These are phyloP conservation scores for Eucalyptus melliodora DNA, from an alignment of 345 rosid genomes.

Conservation along the genomic window DNA sequence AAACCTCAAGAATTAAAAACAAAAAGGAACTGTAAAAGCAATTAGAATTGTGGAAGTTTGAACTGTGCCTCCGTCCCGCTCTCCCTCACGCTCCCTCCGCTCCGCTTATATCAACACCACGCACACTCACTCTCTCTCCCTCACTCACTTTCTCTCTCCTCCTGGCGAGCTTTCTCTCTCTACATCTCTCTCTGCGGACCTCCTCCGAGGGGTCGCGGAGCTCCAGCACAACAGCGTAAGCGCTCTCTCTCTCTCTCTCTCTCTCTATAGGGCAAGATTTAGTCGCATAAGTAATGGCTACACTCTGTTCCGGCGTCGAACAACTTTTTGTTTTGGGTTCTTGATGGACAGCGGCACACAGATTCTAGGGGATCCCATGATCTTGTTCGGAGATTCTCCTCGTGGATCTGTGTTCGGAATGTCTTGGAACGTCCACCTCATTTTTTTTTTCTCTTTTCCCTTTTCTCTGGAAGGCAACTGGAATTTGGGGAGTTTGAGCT, in stretches of 20 bases:
- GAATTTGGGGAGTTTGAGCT: background rate
- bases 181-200: background rate
- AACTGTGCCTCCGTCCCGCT: conserved; percentile 35
- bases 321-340: background rate
- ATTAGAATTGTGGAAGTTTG: conserved; percentile 12
- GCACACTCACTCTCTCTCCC: background rate
- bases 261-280: background rate
- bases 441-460: background rate
- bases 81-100: conserved; percentile 26
- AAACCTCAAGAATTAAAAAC: background rate
- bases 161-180: background rate
- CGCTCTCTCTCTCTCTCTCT: background rate
- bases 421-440: background rate
- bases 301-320: background rate
- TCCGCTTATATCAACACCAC: background rate
- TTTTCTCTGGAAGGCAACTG: background rate
- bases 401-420: background rate
- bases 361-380: background rate
- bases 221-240: background rate
- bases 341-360: background rate
- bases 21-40: background rate
- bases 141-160: background rate
- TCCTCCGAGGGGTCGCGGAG: conserved; percentile 2
- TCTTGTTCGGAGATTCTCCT: background rate
- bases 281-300: background rate